These are phyloP conservation scores for Cylindrotheca fusiformis DNA, from an alignment of 108 stramenopile genomes.

Conservation along the genomic window DNA sequence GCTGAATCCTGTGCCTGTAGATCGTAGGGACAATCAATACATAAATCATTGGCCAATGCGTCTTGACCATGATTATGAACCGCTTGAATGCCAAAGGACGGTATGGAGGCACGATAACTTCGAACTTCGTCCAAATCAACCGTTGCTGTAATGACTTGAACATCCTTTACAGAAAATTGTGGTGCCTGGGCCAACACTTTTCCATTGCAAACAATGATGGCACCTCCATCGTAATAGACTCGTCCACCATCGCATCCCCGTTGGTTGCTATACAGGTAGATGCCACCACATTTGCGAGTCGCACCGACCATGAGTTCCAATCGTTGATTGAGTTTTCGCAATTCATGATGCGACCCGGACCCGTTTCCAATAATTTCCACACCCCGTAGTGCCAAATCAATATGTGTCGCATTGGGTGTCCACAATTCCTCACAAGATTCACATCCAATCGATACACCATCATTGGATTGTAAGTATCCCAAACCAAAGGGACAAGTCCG, in stretches of 20 bases:
- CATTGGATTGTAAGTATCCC: conserved; percentile 51
- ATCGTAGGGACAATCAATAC: conserved; percentile 20
- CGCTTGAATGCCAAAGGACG: conserved; percentile 90
- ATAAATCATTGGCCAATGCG: conserved; percentile 11
- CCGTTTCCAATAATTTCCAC: conserved; percentile 98
- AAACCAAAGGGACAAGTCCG: conserved; percentile 69
- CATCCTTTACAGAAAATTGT: conserved; percentile 91
- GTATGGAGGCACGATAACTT: conserved; percentile 81
- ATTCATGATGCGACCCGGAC: conserved; percentile 94
- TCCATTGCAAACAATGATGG: conserved; percentile 94
- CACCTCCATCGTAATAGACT: conserved; percentile 94
- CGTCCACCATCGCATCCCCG: conserved; percentile 96
- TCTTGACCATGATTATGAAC: conserved; percentile 17
- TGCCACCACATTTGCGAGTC: conserved; percentile 94
- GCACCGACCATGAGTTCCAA: conserved; percentile 87
- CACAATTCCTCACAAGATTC: conserved; percentile 99
- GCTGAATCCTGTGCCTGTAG: background rate
- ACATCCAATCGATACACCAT: conserved; percentile 76
- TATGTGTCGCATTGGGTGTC: conserved; percentile 90
- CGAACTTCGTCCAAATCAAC: conserved; percentile 95
- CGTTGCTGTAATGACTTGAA: conserved; percentile 90
- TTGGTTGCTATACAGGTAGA: conserved; percentile 98
- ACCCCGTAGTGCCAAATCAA: conserved; percentile 82
- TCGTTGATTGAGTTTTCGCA: conserved; percentile 83
- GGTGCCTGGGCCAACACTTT: conserved; percentile 88